Conservation (phyloP, 2,329 filamentous ascomycete species). For the Diaporthe humulicola region DNA sequence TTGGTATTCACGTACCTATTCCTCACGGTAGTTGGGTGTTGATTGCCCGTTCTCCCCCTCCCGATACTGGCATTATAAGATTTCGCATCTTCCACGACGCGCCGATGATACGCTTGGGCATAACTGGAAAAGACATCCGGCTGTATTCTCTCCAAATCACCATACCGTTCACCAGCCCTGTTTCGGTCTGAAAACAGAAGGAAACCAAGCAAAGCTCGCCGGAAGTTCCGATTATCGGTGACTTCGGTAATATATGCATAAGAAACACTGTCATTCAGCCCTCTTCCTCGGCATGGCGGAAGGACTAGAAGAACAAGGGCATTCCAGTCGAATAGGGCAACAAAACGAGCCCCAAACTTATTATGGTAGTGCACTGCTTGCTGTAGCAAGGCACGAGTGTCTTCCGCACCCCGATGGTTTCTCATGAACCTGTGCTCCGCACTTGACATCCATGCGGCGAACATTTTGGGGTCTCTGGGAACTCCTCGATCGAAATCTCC, state of each 20-base stretch:
- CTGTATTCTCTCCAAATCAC: not conserved
- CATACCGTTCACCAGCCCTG: not conserved
- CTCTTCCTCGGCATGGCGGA: not conserved
- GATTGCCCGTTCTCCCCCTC: not conserved
- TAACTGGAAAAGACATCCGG: not conserved
- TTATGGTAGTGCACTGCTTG: slow-evolving; percentile 6
- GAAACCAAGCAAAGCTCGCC: slow-evolving; percentile 13
- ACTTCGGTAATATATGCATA: slow-evolving; percentile 11
- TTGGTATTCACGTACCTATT: not conserved
- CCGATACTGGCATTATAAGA: not conserved
- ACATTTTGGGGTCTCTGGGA: slow-evolving; percentile 2
- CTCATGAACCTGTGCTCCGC: not conserved
- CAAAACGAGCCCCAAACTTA: not conserved
- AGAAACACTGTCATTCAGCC: not conserved
- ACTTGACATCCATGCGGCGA: not conserved
- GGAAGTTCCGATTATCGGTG: slow-evolving; percentile 7
- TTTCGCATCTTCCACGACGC: not conserved
- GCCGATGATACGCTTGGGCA: not conserved
- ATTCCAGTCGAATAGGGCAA: slow-evolving; percentile 16
- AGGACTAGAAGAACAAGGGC: not conserved
- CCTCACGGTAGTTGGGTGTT: not conserved
- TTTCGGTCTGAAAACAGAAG: not conserved
- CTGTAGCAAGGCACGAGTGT: slow-evolving; percentile 4
- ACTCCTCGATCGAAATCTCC: not conserved
- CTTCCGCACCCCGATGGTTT: not conserved